Conservation (phyloP, 495 filamentous ascomycete species). For the Jackrogersella minutella region DNA sequence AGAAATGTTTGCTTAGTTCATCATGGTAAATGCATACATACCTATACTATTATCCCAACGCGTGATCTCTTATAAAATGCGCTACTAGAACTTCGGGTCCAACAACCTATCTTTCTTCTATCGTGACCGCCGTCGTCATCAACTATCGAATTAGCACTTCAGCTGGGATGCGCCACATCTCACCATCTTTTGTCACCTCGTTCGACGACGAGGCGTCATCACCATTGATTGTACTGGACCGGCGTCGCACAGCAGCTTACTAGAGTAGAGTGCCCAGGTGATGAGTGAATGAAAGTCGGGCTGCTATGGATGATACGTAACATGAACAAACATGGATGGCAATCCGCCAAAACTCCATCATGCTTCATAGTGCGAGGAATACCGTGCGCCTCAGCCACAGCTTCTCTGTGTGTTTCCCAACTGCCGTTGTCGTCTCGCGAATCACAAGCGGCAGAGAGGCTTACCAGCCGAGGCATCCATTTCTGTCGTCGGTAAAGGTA, state of each 20-base stretch:
- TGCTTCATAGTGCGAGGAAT: constrained; percentile 27
- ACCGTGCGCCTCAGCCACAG: constrained; percentile 19
- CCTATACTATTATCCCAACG: no score
- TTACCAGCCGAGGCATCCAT: constrained; percentile 30
- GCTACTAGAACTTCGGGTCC: no score
- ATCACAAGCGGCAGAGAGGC: constrained; percentile 25
- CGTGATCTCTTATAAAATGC: no score
- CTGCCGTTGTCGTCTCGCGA: constrained; percentile 27
- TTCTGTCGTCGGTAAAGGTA: constrained; percentile 31
- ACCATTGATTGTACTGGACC: constrained; percentile 23
- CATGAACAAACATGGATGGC: constrained; percentile 33
- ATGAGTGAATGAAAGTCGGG: background rate
- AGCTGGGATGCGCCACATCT: constrained; percentile 18
- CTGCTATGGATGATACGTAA: constrained; percentile 33
- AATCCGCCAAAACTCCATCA: constrained; percentile 22
- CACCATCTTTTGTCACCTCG: constrained; percentile 3
- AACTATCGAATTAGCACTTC: background rate
- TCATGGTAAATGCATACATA: background rate
- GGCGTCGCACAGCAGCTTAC: constrained; percentile 39
- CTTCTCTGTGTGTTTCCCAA: constrained; percentile 20
- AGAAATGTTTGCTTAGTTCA: constrained; percentile 19
- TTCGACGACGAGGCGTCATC: constrained; percentile 32
- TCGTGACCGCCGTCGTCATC: constrained; percentile 1
- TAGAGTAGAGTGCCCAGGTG: constrained; percentile 20
- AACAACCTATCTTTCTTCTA: no score